Conservation (phyloP, 768 basidiomycete genomes). For the Russula sp. region DNA sequence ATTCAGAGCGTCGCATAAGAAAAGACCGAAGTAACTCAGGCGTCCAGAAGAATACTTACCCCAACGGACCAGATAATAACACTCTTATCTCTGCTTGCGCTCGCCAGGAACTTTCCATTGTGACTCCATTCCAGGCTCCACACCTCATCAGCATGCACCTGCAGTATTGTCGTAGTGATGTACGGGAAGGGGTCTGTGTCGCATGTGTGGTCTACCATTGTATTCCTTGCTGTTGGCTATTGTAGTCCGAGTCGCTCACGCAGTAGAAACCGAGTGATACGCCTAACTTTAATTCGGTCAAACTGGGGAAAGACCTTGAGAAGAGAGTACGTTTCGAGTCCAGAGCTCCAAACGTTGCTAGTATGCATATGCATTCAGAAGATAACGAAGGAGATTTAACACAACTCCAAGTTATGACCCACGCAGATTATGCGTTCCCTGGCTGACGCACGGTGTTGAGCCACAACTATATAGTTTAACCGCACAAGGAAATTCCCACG, state of each 20-base stretch:
- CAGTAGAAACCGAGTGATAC: no score
- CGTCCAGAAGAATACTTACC: conserved; percentile 41
- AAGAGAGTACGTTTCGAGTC: no score
- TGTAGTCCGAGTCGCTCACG: no score
- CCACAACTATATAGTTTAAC: conserved; percentile 22
- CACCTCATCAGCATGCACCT: conserved; percentile 87
- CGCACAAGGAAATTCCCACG: conserved; percentile 3
- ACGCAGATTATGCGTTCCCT: no score
- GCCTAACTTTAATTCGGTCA: no score
- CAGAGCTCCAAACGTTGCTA: no score
- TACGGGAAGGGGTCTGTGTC: conserved; percentile 76
- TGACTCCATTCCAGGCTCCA: conserved; percentile 97
- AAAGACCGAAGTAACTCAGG: neutral
- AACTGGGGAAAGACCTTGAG: no score
- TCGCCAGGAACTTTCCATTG: conserved; percentile 76
- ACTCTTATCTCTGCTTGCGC: conserved; percentile 77
- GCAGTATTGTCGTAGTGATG: conserved; percentile 75
- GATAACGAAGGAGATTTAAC: no score
- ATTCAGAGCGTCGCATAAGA: neutral
- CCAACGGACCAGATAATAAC: conserved; percentile 86
- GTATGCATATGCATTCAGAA: no score
- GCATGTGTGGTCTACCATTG: conserved; percentile 67
- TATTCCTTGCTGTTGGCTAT: no score
- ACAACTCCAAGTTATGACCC: no score
- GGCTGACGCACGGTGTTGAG: no score